Percentiles rank a stretch among this genome's conserved stretches.
Evolutionary conservation across 1,284 basidiomycete species (phyloP).

Genomic region (Sanguinoderma infundibulare): DNA sequence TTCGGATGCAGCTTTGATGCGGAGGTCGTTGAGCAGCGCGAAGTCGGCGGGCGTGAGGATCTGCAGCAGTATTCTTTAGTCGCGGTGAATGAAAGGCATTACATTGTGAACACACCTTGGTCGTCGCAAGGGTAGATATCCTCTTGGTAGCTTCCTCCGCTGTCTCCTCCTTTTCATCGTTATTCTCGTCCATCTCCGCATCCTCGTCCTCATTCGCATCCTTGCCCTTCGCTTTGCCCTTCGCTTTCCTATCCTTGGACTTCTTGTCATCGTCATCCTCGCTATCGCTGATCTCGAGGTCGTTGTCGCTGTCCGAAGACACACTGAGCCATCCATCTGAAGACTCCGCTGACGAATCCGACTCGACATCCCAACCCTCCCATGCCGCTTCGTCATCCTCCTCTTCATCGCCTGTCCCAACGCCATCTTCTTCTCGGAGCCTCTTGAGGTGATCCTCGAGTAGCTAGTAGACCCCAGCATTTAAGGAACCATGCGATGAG

Average conservation of each 20-base stretch:
- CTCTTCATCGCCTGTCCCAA: conserved; percentile 53
- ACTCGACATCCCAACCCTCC: conserved; percentile 92
- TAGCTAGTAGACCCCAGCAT: conserved; percentile 44
- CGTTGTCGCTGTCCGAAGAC: conserved; percentile 70
- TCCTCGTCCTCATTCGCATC: conserved; percentile 22
- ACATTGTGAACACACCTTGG: conserved; percentile 73
- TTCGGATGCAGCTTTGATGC: conserved; percentile 79
- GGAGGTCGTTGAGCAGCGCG: conserved; percentile 89
- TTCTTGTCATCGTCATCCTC: conserved; percentile 72
- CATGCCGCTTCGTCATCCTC: conserved; percentile 80
- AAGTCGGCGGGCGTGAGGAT: conserved; percentile 99
- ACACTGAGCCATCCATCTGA: conserved; percentile 91
- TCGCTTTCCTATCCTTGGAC: conserved; percentile 41
- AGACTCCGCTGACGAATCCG: conserved; percentile 55
- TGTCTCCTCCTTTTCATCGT: conserved; percentile 25
- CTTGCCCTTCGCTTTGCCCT: conserved; percentile 37
- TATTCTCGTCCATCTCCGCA: conserved; percentile 23
- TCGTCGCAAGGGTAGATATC: conserved; percentile 73
- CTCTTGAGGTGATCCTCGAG: conserved; percentile 86
- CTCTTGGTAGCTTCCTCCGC: conserved; percentile 37
- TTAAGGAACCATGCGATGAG: neutral
- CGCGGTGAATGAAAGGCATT: neutral
- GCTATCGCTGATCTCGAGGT: conserved; percentile 83
- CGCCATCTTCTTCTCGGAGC: conserved; percentile 69
- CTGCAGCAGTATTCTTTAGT: conserved; percentile 43